Conservation (phyloP, 768 basidiomycete genomes). For the Xerocomus brunneocitrinus region DNA sequence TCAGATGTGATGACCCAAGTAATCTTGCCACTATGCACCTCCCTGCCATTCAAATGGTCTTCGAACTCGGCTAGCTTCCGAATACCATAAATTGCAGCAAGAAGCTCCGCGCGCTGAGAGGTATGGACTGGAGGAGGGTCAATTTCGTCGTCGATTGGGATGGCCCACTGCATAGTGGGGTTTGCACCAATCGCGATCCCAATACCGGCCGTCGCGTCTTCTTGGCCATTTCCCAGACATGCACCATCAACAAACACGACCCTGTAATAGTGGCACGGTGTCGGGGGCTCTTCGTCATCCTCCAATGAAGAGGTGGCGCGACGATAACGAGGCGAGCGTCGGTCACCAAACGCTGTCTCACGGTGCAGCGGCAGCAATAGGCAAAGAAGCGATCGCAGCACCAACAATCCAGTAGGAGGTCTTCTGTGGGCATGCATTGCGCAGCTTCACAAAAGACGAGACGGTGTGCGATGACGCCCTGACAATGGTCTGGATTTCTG, state of each 20-base stretch:
- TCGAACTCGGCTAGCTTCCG: constrained; percentile 8
- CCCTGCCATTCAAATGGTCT: neutral
- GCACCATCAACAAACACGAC: constrained; percentile 36
- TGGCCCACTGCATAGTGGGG: constrained; percentile 17
- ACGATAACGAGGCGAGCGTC: neutral
- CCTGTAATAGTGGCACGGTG: constrained; percentile 22
- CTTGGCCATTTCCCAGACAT: constrained; percentile 28
- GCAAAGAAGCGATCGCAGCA: constrained; percentile 13
- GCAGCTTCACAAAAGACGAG: constrained; percentile 12
- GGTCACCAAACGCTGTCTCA: neutral
- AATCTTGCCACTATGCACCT: neutral
- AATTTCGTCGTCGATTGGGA: constrained; percentile 22
- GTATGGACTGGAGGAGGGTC: constrained; percentile 22
- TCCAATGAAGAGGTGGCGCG: neutral
- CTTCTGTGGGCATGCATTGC: neutral
- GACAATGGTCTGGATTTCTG: neutral
- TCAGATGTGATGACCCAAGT: constrained; percentile 28
- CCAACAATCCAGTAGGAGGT: constrained; percentile 10
- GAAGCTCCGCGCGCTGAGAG: constrained; percentile 33
- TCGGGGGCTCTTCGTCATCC: neutral
- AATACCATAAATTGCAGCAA: constrained; percentile 30
- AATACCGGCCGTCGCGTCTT: constrained; percentile 26
- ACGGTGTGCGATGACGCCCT: constrained; percentile 13
- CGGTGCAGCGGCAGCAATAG: constrained; percentile 11
- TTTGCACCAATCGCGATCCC: constrained; percentile 25